Evolutionary conservation across 257 asterid species (phyloP).

Genomic region (Solanum bulbocastanum): DNA sequence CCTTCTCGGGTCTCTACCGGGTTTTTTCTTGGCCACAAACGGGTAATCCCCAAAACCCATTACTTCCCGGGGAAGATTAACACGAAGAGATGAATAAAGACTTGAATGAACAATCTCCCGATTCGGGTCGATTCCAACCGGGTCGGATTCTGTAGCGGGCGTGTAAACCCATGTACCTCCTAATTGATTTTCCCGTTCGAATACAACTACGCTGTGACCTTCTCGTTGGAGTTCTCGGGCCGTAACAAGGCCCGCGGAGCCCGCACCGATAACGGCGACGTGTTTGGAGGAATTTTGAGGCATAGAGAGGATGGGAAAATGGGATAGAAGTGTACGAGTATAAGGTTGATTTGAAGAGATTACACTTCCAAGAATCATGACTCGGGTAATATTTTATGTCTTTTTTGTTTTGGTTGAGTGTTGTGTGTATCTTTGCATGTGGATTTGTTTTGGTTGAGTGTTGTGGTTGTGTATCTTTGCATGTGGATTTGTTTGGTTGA

Average conservation of each 20-base stretch:
- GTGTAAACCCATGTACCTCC: constrained; percentile 93
- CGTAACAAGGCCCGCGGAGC: constrained; percentile 80
- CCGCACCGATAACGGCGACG: constrained; percentile 95
- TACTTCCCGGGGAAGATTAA: constrained; percentile 75
- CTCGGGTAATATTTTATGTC: background rate
- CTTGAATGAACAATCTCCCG: constrained; percentile 62
- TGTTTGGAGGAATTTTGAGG: constrained; percentile 25
- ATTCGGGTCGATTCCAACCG: constrained; percentile 42
- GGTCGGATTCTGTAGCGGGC: constrained; percentile 57
- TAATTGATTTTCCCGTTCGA: constrained; percentile 48
- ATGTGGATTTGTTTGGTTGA: background rate
- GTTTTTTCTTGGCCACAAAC: constrained; percentile 30
- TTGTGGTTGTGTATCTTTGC: too few species aligned
- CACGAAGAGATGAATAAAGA: constrained; percentile 78
- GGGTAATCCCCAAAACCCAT: constrained; percentile 85
- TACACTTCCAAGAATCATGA: background rate
- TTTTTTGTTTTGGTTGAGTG: background rate
- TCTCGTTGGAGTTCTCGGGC: constrained; percentile 75
- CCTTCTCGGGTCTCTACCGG: constrained; percentile 66
- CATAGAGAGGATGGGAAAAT: constrained; percentile 13
- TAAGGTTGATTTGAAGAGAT: background rate
- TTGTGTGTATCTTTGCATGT: too few species aligned
- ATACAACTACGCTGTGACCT: constrained; percentile 76
- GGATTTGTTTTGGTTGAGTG: background rate
- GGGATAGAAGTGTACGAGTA: constrained; percentile 23